Evolutionary conservation across 129 eudicot genomes (phyloP).

Genomic region (Flaveria linearis): DNA sequence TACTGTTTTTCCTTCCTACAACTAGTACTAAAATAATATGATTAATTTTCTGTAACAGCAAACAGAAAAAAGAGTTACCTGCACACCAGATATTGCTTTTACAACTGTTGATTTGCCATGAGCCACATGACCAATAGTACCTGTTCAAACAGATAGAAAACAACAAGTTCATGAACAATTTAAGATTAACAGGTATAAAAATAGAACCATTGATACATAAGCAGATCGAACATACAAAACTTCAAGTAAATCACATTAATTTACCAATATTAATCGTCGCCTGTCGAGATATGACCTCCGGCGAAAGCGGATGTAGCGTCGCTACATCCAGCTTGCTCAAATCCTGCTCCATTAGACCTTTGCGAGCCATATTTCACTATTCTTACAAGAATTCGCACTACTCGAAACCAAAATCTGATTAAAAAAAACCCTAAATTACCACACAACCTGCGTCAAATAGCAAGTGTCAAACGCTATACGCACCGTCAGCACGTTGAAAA

Average conservation of each 20-base stretch:
- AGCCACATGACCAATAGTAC: conserved; percentile 99
- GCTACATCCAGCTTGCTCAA: conserved; percentile 84
- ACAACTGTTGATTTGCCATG: conserved; percentile 76
- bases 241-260: neutral
- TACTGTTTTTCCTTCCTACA: neutral
- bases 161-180: neutral
- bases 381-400: conserved; percentile 21
- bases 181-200: neutral
- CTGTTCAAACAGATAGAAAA: conserved; percentile 32
- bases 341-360: conserved; percentile 89
- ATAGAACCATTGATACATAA: neutral
- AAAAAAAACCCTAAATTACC: conserved; percentile 26
- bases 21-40: neutral
- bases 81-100: conserved; percentile 17
- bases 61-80: neutral
- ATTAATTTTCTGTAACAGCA: neutral
- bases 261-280: conserved; percentile 93
- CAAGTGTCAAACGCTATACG: neutral
- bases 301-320: conserved; percentile 76
- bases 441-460: conserved; percentile 23
- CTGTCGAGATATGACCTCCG: conserved; percentile 96
- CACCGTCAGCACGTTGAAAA: neutral
- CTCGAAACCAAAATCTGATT: neutral
- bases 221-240: conserved; percentile 1
- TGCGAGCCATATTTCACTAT: conserved; percentile 65